Percentiles rank a stretch among this genome's conserved stretches.
phyloP scores from a whole-genome alignment of 768 basidiomycete species.

The Hirschioporus abietinus region DNA sequence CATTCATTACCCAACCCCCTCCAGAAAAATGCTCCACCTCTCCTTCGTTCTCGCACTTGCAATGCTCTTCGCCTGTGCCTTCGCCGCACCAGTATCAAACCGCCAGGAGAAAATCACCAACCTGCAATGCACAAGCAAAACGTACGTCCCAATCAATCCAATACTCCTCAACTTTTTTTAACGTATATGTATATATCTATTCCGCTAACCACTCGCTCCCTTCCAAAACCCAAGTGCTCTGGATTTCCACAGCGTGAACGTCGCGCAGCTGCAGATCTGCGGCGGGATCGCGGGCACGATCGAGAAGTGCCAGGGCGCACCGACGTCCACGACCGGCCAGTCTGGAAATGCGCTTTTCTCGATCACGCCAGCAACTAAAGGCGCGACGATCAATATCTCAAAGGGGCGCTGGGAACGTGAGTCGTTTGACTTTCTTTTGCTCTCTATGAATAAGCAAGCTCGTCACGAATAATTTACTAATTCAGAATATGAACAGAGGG shows the following conservation, averaged over 20 bases:
- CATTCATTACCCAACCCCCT: not conserved
- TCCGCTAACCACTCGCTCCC: no score
- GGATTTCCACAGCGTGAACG: slow-evolving; percentile 23
- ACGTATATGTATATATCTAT: no score
- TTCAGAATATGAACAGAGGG: slow-evolving; percentile 11
- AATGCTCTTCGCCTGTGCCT: slow-evolving; percentile 15
- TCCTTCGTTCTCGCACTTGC: slow-evolving; percentile 15
- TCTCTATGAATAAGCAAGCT: no score
- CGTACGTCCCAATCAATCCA: not conserved
- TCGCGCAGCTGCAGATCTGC: slow-evolving; percentile 24
- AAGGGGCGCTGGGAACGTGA: slow-evolving; percentile 26
- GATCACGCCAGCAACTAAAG: slow-evolving; percentile 18
- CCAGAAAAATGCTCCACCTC: slow-evolving; percentile 16
- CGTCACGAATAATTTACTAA: not conserved
- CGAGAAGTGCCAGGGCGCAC: slow-evolving; percentile 22
- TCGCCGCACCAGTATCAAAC: slow-evolving; percentile 17
- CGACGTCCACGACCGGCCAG: slow-evolving; percentile 19
- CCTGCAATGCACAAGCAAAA: slow-evolving; percentile 13
- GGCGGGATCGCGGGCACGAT: slow-evolving; percentile 25
- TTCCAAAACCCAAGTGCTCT: slow-evolving; percentile 16
- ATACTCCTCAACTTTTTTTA: no score
- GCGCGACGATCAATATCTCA: slow-evolving; percentile 22
- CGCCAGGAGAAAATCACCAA: slow-evolving; percentile 18
- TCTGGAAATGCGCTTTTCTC: slow-evolving; percentile 20
- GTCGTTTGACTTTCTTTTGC: not conserved